Evolutionary conservation across 257 asterid genomes (phyloP).

Genomic region (Fraxinus quadrangulata): DNA sequence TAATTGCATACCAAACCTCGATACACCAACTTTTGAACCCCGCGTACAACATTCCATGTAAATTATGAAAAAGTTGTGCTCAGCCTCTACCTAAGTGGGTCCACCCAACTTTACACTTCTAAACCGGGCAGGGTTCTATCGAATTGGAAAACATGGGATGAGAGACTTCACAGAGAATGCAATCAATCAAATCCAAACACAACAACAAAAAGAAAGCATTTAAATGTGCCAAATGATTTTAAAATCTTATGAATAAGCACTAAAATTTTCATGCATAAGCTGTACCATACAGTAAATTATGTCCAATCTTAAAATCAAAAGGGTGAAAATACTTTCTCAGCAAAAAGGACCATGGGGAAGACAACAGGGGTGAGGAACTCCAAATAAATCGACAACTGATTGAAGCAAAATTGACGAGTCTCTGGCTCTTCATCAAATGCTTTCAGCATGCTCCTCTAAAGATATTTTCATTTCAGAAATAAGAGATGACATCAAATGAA

Average conservation of each 20-base stretch:
- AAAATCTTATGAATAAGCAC: slow-evolving; percentile 21
- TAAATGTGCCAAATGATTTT: slow-evolving; percentile 5
- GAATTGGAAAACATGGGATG: background rate
- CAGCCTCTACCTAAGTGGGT: too few relatives aligned
- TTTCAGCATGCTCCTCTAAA: background rate
- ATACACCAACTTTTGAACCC: too few relatives aligned
- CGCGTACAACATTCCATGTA: too few relatives aligned
- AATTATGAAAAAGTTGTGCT: too few relatives aligned
- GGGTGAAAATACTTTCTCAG: background rate
- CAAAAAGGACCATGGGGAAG: slow-evolving; percentile 1
- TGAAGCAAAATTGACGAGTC: too few relatives aligned
- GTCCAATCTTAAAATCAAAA: background rate
- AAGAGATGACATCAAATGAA: background rate
- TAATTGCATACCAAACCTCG: too few relatives aligned
- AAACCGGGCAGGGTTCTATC: background rate
- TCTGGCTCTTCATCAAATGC: background rate
- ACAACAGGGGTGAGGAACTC: background rate
- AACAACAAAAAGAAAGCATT: background rate
- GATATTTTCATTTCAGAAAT: slow-evolving; percentile 16
- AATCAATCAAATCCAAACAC: background rate
- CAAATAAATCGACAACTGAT: slow-evolving; percentile 17
- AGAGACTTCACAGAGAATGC: background rate
- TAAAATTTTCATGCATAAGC: background rate
- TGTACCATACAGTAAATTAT: background rate
- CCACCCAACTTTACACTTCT: too few relatives aligned